Evolutionary conservation across 2,329 filamentous ascomycete species (phyloP).

Genomic region (Scedosporium minutisporum): DNA sequence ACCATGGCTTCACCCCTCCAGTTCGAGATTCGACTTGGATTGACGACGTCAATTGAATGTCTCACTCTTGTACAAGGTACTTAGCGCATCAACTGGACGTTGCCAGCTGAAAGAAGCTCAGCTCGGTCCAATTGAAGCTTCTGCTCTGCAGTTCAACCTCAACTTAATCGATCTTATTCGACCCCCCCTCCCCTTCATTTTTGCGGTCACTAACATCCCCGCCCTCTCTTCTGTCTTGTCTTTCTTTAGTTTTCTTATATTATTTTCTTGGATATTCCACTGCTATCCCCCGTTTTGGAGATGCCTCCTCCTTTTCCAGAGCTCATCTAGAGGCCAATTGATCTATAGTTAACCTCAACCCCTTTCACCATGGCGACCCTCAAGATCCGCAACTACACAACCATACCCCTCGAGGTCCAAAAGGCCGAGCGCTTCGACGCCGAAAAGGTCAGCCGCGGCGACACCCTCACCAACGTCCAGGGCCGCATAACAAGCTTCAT

Average conservation of each 20-base stretch:
- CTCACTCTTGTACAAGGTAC: neutral
- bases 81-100: neutral
- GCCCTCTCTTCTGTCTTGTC: neutral
- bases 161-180: neutral
- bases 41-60: neutral
- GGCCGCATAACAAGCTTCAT: conserved; percentile 32
- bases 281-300: neutral
- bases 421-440: conserved; percentile 63
- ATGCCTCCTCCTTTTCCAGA: neutral
- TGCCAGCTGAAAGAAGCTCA: conserved; percentile 3
- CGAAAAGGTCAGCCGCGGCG: conserved; percentile 28
- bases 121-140: too few species aligned
- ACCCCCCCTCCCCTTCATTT: neutral
- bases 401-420: conserved; percentile 62
- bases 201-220: neutral
- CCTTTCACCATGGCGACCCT: conserved; percentile 31
- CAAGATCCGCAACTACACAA: conserved; percentile 74
- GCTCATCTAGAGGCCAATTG: neutral
- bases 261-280: neutral
- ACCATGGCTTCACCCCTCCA: too few species aligned
- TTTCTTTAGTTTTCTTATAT: neutral
- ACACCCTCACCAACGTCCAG: conserved; percentile 36
- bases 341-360: neutral
- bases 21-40: too few species aligned
- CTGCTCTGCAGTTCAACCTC: neutral